These are phyloP conservation scores for Dryas integrifolia DNA, from an alignment of 331 rosid species.

Conservation along the genomic window DNA sequence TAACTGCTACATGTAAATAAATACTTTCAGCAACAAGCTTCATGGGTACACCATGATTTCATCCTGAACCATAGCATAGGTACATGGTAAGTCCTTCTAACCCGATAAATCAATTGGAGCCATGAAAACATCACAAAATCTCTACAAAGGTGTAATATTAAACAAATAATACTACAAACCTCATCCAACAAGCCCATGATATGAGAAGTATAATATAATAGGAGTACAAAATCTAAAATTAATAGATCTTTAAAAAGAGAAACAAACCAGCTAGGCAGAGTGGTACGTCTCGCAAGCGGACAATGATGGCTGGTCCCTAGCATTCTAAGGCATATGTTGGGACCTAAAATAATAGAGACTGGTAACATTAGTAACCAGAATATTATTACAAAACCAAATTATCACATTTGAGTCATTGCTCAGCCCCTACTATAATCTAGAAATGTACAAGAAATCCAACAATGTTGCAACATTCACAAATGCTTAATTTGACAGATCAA, in stretches of 20 bases:
- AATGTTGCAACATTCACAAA: not conserved
- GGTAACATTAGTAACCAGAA: conserved; percentile 15
- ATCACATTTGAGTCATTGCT: not conserved
- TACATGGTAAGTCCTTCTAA: not conserved
- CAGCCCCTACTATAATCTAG: not conserved
- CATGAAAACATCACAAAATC: not conserved
- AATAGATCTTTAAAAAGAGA: conserved; percentile 14
- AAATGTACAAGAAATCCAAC: not conserved
- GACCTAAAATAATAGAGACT: conserved; percentile 27
- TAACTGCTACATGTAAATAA: not conserved
- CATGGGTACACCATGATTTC: conserved; percentile 7
- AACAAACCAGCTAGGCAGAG: conserved; percentile 38
- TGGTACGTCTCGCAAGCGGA: conserved; percentile 11
- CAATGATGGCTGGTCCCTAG: conserved; percentile 29
- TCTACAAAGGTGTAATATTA: not conserved
- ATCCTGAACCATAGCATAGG: conserved; percentile 14
- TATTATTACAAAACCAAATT: not conserved
- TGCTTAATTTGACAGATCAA: not conserved
- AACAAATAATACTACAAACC: not conserved
- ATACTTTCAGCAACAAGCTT: conserved; percentile 7
- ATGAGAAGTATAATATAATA: not conserved
- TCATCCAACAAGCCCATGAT: not conserved
- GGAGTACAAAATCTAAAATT: not conserved
- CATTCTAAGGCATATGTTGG: conserved; percentile 57
- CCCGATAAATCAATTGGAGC: not conserved